These are phyloP conservation scores for Suillus lakei DNA, from an alignment of 768 basidiomycete genomes.

Conservation along the genomic window DNA sequence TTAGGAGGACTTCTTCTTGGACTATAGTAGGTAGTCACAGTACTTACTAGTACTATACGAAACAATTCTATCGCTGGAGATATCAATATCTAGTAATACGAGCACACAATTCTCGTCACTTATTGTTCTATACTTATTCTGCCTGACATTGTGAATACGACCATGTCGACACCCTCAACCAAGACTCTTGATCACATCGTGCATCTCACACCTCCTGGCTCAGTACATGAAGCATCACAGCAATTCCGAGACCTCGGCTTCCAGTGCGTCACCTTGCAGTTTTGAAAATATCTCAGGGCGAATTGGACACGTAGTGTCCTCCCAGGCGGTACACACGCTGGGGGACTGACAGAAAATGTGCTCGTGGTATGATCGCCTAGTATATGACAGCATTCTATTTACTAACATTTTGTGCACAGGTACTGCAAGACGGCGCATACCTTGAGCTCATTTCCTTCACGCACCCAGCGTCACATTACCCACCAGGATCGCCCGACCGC, in stretches of 20 bases:
- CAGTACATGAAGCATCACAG: constrained; percentile 51
- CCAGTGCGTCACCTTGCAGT: constrained; percentile 46
- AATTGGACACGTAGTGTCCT: constrained; percentile 52
- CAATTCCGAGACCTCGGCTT: constrained; percentile 69
- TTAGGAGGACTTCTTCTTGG: constrained; percentile 1
- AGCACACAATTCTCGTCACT: neutral
- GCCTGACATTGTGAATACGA: neutral
- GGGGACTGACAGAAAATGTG: constrained; percentile 65
- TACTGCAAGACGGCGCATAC: constrained; percentile 62
- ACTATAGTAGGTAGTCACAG: neutral
- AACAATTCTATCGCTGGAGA: neutral
- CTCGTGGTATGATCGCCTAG: constrained; percentile 52
- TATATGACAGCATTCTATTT: neutral
- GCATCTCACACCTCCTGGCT: constrained; percentile 69
- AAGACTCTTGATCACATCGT: constrained; percentile 69
- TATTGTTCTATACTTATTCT: neutral
- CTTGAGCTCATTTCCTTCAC: constrained; percentile 74
- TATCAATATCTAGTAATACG: constrained; percentile 3
- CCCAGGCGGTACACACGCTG: constrained; percentile 67
- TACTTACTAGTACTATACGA: neutral
- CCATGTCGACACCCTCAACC: constrained; percentile 40
- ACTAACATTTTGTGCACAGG: constrained; percentile 33
- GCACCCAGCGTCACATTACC: constrained; percentile 57
- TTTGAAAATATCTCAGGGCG: neutral
- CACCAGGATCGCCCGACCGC: constrained; percentile 51